Conservation (phyloP, 148 eudicot species). For the Hydrangea macrophylla region DNA sequence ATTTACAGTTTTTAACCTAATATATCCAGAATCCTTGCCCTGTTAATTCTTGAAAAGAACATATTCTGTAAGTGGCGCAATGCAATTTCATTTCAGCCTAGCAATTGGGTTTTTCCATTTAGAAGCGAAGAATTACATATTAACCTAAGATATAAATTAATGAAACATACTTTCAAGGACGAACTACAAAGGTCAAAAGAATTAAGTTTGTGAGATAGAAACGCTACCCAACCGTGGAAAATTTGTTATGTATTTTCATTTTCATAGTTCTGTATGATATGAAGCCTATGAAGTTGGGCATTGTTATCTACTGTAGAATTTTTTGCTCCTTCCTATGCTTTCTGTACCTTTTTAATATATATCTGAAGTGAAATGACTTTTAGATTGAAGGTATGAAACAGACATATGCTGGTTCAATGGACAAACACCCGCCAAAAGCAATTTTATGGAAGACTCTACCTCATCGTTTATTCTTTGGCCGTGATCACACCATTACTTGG, state of each 20-base stretch:
- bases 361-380: conserved; percentile 16
- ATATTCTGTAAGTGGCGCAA: neutral
- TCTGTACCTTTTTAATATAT: neutral
- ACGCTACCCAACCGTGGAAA: no score
- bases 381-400: conserved; percentile 90
- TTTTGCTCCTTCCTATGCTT: neutral
- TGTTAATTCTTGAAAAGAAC: neutral
- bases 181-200: no score
- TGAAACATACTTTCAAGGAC: no score
- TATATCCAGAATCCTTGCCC: neutral
- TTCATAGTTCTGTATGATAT: no score
- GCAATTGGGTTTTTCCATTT: no score
- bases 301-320: no score
- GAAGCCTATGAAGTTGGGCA: no score
- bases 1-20: neutral
- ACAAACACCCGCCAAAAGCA: conserved; percentile 74
- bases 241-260: no score
- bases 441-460: conserved; percentile 58
- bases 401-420: conserved; percentile 71
- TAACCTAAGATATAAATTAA: neutral
- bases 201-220: no score
- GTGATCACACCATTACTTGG: conserved; percentile 63
- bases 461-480: conserved; percentile 85
- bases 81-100: neutral
- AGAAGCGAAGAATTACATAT: no score